Base-by-base conservation (phyloP, 352 stramenopile species). In the Phytopythium mirpurense region DNA sequence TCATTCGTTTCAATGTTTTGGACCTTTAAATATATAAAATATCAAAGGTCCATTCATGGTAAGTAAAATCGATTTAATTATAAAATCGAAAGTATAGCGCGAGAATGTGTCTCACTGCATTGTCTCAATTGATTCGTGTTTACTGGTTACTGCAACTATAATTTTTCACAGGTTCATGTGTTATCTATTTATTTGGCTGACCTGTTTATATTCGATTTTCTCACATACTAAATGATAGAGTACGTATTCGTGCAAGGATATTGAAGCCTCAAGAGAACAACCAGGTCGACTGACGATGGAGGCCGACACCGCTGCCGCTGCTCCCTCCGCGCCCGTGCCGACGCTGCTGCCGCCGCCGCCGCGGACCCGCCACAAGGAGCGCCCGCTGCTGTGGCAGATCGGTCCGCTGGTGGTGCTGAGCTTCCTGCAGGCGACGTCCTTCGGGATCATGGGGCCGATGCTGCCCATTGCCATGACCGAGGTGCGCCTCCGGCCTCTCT, bases 391-490 rank as follows among this genome's bases (percentile, higher is more conserved):
- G 37, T 51, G 42, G 48, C 56, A 68, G 44, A 65, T 89, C 42
- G 49, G 49, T 26, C 56, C 69, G 54, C 67, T 84, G 19, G 57
- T 81, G 3, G 75, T 64, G 1, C 72, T 89, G 14, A 60, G 65
- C 16, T 51, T 86, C 24, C 52, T 90, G 14, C 62, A 73, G 49
- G 63, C 75, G 37, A 68, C 70, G 12, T 78, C 73, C n/a, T 86
- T 79, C 51, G 80, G 80, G 10, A 69, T 90, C 54, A 66, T 88
- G 48, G 72, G 70, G 51, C 77, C 80, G 2, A 74, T 90, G 56
- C 54, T 90, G 37, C 72, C 77, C 2, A 86, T 88, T 56, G 63
- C 78, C 38, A 81, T 68, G 51, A 88, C 77, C 12, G 78, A 90
- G 72, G 79, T 86, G 36, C 9, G 37, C 37, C n/a, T 27, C 38